A percentile compares a stretch with the other conserved stretches of the same genome.
Conservation (phyloP, 1,284 basidiomycete genomes). For the Pascua guehoae region DNA sequence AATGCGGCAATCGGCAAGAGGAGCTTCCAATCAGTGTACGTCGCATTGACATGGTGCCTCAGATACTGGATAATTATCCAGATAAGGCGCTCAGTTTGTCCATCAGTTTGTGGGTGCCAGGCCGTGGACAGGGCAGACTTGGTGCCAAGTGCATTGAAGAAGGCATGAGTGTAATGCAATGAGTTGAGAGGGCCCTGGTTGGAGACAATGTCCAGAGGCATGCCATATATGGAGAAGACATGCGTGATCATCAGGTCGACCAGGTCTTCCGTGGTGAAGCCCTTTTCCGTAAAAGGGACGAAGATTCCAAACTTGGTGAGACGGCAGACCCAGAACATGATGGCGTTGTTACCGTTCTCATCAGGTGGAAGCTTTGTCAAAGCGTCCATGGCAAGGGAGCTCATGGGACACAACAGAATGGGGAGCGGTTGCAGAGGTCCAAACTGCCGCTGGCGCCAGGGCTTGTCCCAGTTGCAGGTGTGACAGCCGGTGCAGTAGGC, state of each 20-base stretch:
- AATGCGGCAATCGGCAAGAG: conserved; percentile 29
- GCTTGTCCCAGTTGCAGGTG: conserved; percentile 50
- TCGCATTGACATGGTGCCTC: conserved; percentile 30
- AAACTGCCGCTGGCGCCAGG: conserved; percentile 24
- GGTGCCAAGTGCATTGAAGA: background rate
- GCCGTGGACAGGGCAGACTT: conserved; percentile 20
- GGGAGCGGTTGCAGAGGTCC: conserved; percentile 49
- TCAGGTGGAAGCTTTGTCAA: conserved; percentile 50
- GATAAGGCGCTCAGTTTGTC: conserved; percentile 26
- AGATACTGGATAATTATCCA: conserved; percentile 27
- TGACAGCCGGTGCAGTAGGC: conserved; percentile 44
- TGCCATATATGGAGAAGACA: too few species aligned
- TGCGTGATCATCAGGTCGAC: background rate
- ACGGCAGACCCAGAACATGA: conserved; percentile 51
- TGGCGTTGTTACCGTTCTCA: conserved; percentile 45
- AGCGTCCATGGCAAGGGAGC: conserved; percentile 52
- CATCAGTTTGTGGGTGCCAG: conserved; percentile 30
- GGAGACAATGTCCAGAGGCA: too few species aligned
- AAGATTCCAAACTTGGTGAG: conserved; percentile 52
- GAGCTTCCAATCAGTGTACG: conserved; percentile 52
- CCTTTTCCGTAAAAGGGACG: conserved; percentile 28
- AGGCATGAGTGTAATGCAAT: background rate
- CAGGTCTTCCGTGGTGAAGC: background rate
- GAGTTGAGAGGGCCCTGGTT: too few species aligned
- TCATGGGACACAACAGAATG: conserved; percentile 32